Evolutionary conservation across 192 early-diverging fungal genomes (phyloP).

Genomic region (Nowakowskiella sp.): DNA sequence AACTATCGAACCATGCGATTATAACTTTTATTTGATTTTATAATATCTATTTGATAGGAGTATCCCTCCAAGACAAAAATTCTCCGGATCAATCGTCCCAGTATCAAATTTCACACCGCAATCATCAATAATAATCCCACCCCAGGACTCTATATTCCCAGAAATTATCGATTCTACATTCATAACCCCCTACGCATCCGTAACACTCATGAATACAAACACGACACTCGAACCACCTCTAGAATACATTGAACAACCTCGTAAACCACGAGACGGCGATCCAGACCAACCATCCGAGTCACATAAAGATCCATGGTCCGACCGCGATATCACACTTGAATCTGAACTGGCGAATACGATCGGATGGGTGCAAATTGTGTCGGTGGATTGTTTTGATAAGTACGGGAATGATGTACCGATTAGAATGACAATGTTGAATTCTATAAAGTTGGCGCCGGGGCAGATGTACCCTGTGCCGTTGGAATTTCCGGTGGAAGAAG

Average conservation of each 20-base stretch:
- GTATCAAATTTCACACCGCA: conserved; percentile 5
- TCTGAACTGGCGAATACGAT: neutral
- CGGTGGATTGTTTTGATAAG: neutral
- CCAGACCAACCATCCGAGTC: neutral
- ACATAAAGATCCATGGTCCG: neutral
- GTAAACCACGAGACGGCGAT: too few species aligned
- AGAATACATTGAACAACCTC: neutral
- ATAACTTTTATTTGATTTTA: conserved; percentile 15
- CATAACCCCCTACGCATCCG: conserved; percentile 29
- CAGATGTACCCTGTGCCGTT: conserved; percentile 39
- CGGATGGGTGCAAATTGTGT: conserved; percentile 32
- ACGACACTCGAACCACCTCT: conserved; percentile 6
- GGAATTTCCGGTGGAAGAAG: conserved; percentile 24
- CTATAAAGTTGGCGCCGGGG: conserved; percentile 39
- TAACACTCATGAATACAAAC: conserved; percentile 38
- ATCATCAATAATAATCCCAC: conserved; percentile 26
- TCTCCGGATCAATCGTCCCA: conserved; percentile 15
- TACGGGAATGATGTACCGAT: conserved; percentile 7
- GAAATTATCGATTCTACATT: conserved; percentile 32
- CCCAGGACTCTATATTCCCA: conserved; percentile 31
- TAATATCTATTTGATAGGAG: conserved; percentile 5
- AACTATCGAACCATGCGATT: neutral
- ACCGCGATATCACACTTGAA: neutral
- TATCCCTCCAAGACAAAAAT: conserved; percentile 29
- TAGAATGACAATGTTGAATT: conserved; percentile 24